phyloP scores from a whole-genome alignment of 78 protist genomes.

The Dictyostelium discoideum region dicty_2.7 NC_007089.4:2523501-2524000 shows the following conservation, averaged over 20 bases:
- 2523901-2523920: constrained; percentile 27
- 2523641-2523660: constrained; percentile 53
- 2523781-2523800: constrained; percentile 68
- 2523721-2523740: constrained; percentile 37
- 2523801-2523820: constrained; percentile 19
- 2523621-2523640: constrained; percentile 61
- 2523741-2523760: constrained; percentile 22
- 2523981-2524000: constrained; percentile 39
- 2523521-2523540: constrained; percentile 25
- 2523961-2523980: constrained; percentile 62
- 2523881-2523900: constrained; percentile 35
- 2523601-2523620: background rate
- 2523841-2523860: background rate
- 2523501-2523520: constrained; percentile 35
- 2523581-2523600: constrained; percentile 29
- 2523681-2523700: constrained; percentile 45
- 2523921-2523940: constrained; percentile 46
- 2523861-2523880: background rate
- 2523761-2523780: constrained; percentile 64
- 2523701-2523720: constrained; percentile 11
- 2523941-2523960: constrained; percentile 62
- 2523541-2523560: constrained; percentile 62
- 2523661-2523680: constrained; percentile 56
- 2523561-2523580: constrained; percentile 65
- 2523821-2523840: too few relatives aligned